Evolutionary conservation across 1,284 basidiomycete genomes (phyloP).

Genomic region (Sporisorium reilianum): DNA sequence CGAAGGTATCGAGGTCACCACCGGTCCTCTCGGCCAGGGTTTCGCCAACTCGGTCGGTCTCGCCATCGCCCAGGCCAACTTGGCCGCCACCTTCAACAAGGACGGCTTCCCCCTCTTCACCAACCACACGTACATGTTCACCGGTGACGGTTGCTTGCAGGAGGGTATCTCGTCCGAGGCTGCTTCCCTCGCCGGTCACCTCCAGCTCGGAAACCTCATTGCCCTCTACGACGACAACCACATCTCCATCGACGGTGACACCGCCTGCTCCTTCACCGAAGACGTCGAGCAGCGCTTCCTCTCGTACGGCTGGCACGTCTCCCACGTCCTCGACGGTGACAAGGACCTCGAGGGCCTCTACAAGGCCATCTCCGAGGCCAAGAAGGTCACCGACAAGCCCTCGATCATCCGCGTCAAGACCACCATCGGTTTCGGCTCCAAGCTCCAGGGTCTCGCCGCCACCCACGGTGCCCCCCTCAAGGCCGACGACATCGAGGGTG

Average conservation of each 20-base stretch:
- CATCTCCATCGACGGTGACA: conserved; percentile 96
- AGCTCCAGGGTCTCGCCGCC: conserved; percentile 89
- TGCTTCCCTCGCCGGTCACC: conserved; percentile 88
- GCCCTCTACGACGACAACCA: conserved; percentile 74
- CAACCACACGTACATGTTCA: conserved; percentile 90
- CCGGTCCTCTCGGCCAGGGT: conserved; percentile 89
- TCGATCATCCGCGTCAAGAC: conserved; percentile 87
- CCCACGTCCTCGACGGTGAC: conserved; percentile 85
- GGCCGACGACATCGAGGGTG: conserved; percentile 85
- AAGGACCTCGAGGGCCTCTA: conserved; percentile 84
- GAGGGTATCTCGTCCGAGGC: conserved; percentile 93
- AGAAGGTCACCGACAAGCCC: conserved; percentile 82
- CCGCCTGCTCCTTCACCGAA: conserved; percentile 91
- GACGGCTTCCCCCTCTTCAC: conserved; percentile 84
- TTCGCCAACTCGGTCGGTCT: conserved; percentile 92
- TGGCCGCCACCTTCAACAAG: conserved; percentile 89
- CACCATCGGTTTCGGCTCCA: conserved; percentile 93
- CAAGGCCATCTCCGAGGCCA: conserved; percentile 82
- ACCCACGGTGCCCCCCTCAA: conserved; percentile 93
- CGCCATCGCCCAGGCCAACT: conserved; percentile 90
- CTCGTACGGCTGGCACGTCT: conserved; percentile 92
- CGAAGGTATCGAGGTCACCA: conserved; percentile 92
- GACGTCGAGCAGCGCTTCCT: conserved; percentile 88
- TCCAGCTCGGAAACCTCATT: conserved; percentile 91
- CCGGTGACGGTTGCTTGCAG: conserved; percentile 94